Percentiles rank a stretch among this genome's conserved stretches.
These are phyloP conservation scores for Gossypioides kirkii DNA, from an alignment of 345 rosid genomes.

Conservation along the genomic window DNA sequence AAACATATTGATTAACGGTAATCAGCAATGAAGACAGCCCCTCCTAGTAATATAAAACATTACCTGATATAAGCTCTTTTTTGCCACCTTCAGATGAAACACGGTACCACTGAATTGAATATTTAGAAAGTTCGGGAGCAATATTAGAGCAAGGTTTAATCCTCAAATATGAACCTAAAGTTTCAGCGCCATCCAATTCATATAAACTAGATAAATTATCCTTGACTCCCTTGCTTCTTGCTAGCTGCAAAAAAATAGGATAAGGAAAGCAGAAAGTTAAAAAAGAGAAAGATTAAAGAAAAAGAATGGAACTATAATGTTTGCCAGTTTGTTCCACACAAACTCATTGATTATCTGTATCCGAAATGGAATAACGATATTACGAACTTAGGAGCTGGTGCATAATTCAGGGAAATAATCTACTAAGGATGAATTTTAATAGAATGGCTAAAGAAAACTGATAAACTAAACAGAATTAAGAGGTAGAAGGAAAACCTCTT, in stretches of 20 bases:
- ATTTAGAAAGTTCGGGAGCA: constrained; percentile 67
- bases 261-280: constrained; percentile 15
- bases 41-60: background rate
- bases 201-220: constrained; percentile 41
- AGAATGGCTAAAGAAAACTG: background rate
- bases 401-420: background rate
- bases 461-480: background rate
- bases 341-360: background rate
- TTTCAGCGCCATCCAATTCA: constrained; percentile 84
- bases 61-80: constrained; percentile 89
- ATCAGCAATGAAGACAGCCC: background rate
- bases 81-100: constrained; percentile 65
- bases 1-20: no score
- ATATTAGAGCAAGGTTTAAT: constrained; percentile 59
- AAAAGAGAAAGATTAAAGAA: background rate
- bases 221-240: constrained; percentile 53
- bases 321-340: background rate
- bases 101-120: constrained; percentile 85
- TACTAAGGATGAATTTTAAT: background rate
- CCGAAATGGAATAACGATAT: background rate
- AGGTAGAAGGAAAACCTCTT: constrained; percentile 8
- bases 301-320: background rate
- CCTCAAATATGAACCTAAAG: constrained; percentile 71
- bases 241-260: constrained; percentile 42
- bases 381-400: background rate